Conservation (phyloP, 139 green algal species). For the Ettlia oleoabundans region DNA sequence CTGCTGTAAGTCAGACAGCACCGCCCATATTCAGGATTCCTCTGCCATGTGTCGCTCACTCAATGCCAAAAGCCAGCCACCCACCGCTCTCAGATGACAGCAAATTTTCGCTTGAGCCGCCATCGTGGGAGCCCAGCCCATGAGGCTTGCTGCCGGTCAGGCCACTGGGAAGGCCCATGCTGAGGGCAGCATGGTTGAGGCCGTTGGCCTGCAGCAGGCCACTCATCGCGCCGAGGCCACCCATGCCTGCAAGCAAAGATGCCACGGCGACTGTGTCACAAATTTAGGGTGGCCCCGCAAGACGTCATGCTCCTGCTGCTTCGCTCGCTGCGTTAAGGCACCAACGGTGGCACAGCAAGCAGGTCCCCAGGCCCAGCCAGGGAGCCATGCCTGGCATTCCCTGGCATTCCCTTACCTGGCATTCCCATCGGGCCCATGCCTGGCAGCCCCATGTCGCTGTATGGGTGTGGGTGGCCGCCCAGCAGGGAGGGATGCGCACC, state of each 20-base stretch:
- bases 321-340: too few species aligned
- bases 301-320: too few species aligned
- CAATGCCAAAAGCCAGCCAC: too few species aligned
- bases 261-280: too few species aligned
- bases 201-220: conserved; percentile 23
- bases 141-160: conserved; percentile 20
- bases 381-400: conserved; percentile 10
- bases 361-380: too few species aligned
- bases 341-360: too few species aligned
- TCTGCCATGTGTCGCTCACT: too few species aligned
- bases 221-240: conserved; percentile 24
- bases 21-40: too few species aligned
- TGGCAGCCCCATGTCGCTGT: conserved; percentile 21
- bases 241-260: too few species aligned
- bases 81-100: conserved; percentile 34
- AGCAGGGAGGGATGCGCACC: conserved; percentile 17
- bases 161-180: conserved; percentile 27
- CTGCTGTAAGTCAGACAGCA: too few species aligned
- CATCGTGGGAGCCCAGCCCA: conserved; percentile 20
- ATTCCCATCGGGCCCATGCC: conserved; percentile 44
- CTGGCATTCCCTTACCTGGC: too few species aligned
- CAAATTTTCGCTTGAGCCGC: conserved; percentile 35
- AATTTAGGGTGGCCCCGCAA: too few species aligned
- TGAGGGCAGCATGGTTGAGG: not conserved
- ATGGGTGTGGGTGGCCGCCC: conserved; percentile 12